A percentile compares a stretch with the other conserved stretches of the same genome.
Conservation (phyloP, 148 eudicot species). For the Persicaria maculosa region DNA sequence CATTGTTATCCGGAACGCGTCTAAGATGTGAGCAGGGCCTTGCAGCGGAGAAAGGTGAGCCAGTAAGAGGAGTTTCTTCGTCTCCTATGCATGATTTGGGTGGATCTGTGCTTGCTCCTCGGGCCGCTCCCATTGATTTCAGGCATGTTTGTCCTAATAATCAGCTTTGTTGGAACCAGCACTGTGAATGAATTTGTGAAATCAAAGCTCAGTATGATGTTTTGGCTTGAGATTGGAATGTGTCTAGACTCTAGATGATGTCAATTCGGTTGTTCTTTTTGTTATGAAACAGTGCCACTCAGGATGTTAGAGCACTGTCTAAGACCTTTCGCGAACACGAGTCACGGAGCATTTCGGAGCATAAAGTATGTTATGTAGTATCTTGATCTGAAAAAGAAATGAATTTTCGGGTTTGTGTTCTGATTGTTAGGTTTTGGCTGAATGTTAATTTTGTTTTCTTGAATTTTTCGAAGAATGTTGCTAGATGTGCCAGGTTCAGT, state of each 20-base stretch:
- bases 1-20: conserved; percentile 10
- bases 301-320: conserved; percentile 53
- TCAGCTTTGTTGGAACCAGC: no score
- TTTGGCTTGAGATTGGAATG: background rate
- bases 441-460: background rate
- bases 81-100: conserved; percentile 41
- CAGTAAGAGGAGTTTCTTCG: conserved; percentile 55
- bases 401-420: background rate
- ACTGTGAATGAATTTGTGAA: background rate
- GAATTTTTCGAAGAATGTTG: conserved; percentile 44
- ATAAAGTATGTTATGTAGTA: conserved; percentile 40
- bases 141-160: conserved; percentile 29
- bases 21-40: conserved; percentile 73
- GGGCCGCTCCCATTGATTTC: conserved; percentile 57
- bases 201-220: background rate
- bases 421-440: background rate
- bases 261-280: background rate
- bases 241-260: background rate
- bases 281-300: conserved; percentile 30
- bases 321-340: conserved; percentile 67
- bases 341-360: conserved; percentile 72
- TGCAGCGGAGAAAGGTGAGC: conserved; percentile 88
- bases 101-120: conserved; percentile 58
- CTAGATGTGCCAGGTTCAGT: conserved; percentile 85
- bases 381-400: background rate